A percentile compares a stretch with the other conserved stretches of the same genome.
Conservation (phyloP, 495 filamentous ascomycete species). For the Neurospora sp. region DNA sequence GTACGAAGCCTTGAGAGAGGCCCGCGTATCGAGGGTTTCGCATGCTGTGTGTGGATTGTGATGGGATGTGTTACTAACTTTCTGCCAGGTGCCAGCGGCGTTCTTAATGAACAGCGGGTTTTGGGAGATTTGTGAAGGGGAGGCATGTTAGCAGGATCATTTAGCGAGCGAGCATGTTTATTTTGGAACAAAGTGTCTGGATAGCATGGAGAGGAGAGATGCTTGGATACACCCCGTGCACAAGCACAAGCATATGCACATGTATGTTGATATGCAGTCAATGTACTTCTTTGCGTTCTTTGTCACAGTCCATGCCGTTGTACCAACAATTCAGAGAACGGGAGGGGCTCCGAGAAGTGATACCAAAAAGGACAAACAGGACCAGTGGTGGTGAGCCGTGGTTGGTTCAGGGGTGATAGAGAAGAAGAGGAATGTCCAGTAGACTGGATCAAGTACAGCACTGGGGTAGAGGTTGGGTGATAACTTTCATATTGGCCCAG, state of each 20-base stretch:
- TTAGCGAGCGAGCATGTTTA: neutral
- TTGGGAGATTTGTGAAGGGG: neutral
- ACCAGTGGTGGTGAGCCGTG: neutral
- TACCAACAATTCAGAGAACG: neutral
- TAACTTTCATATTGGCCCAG: neutral
- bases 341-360: neutral
- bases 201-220: neutral
- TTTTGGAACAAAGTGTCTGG: neutral
- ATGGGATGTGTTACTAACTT: neutral
- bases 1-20: neutral
- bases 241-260: neutral
- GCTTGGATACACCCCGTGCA: neutral
- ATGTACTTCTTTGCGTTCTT: neutral
- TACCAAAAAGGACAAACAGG: neutral
- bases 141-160: neutral
- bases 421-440: neutral
- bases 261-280: neutral
- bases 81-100: neutral
- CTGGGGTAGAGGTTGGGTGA: neutral
- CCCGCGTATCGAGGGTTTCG: neutral
- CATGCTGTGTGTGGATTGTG: neutral
- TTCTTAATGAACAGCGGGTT: neutral
- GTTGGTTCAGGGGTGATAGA: neutral
- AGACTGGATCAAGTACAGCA: neutral
- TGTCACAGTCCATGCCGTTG: neutral